Evolutionary conservation across 2,329 filamentous ascomycete species (phyloP).

Genomic region (Macrophomina pseudophaseolina): DNA sequence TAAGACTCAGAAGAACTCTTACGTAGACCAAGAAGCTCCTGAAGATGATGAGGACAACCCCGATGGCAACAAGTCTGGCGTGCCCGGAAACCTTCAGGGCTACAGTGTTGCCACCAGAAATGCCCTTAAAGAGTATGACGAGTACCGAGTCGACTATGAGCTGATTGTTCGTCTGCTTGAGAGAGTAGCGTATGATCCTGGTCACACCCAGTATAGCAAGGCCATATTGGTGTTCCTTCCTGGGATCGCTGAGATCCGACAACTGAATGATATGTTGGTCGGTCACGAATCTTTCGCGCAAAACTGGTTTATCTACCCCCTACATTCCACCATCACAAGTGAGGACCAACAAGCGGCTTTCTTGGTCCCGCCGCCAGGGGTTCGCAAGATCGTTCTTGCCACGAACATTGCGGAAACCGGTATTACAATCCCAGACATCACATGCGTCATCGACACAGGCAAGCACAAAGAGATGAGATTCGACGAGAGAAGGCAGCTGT

Average conservation of each 20-base stretch:
- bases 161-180: constrained; percentile 80
- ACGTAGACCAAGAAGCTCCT: constrained; percentile 52
- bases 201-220: constrained; percentile 76
- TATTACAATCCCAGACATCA: constrained; percentile 97
- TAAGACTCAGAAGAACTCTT: constrained; percentile 28
- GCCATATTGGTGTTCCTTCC: constrained; percentile 95
- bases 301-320: constrained; percentile 83
- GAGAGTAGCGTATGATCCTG: constrained; percentile 72
- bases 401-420: constrained; percentile 99
- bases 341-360: constrained; percentile 97
- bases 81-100: constrained; percentile 64
- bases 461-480: constrained; percentile 98
- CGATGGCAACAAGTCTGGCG: constrained; percentile 58
- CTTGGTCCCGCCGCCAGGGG: constrained; percentile 77
- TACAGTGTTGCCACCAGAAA: constrained; percentile 80
- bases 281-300: constrained; percentile 76
- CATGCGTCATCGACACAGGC: constrained; percentile 93
- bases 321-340: constrained; percentile 94
- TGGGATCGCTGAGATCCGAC: constrained; percentile 89
- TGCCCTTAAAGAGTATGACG: constrained; percentile 78
- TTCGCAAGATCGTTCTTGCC: constrained; percentile 91
- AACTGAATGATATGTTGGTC: constrained; percentile 82
- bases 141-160: constrained; percentile 90
- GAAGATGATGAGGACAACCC: constrained; percentile 55
- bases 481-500: constrained; percentile 90